Evolutionary conservation across 495 filamentous ascomycete species (phyloP).

Genomic region (Tuber aestivum): DNA sequence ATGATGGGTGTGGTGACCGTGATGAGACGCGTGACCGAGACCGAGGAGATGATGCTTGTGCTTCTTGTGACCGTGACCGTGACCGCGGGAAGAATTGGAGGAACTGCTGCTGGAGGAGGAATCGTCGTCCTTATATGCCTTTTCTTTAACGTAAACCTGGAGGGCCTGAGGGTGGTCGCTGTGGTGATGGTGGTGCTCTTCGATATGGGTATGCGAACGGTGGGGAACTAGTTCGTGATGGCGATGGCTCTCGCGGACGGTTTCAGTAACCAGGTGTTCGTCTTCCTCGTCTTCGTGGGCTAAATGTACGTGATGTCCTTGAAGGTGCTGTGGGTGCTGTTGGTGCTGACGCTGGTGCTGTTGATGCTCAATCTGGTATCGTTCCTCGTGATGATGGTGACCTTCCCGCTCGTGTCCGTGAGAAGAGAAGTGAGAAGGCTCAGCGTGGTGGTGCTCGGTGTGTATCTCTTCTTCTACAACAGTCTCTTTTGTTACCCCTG

Average conservation of each 20-base stretch:
- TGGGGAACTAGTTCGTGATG: conserved; percentile 36
- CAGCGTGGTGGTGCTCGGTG: conserved; percentile 53
- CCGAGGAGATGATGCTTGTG: conserved; percentile 1
- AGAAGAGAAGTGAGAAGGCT: conserved; percentile 48
- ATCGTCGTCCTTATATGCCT: conserved; percentile 29
- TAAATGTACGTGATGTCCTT: conserved; percentile 55
- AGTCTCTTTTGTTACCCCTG: conserved; percentile 61
- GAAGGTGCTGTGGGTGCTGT: conserved; percentile 37
- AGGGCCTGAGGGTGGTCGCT: conserved; percentile 33
- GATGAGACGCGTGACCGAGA: conserved; percentile 18
- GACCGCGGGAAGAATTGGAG: conserved; percentile 32
- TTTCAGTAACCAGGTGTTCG: conserved; percentile 34
- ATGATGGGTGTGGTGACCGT: conserved; percentile 26
- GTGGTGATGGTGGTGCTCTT: conserved; percentile 38
- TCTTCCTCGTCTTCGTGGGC: conserved; percentile 27
- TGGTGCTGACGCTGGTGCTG: conserved; percentile 52
- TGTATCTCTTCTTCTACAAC: conserved; percentile 89
- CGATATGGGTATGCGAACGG: conserved; percentile 42
- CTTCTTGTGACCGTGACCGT: conserved; percentile 26
- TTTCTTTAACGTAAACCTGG: conserved; percentile 30
- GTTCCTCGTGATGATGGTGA: conserved; percentile 64
- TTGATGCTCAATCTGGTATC: conserved; percentile 60
- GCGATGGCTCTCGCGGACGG: conserved; percentile 25
- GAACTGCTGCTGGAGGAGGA: conserved; percentile 29
- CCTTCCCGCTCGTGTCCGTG: conserved; percentile 77